These are phyloP conservation scores for Puccinia novopanici DNA, from an alignment of 1,284 basidiomycete genomes.

Conservation along the genomic window DNA sequence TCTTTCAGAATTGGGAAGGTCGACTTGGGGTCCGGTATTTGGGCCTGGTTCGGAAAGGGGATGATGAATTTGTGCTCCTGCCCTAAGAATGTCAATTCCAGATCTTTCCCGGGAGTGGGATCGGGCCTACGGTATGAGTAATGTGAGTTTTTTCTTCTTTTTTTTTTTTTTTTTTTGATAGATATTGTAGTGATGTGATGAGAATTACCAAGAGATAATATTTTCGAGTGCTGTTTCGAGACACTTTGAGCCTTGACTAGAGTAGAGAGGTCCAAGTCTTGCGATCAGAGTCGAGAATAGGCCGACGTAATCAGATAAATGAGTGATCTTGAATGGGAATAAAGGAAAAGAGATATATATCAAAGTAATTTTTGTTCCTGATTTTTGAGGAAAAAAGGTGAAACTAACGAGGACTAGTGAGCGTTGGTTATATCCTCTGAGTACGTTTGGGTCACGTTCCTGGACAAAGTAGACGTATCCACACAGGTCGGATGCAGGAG, in stretches of 20 bases:
- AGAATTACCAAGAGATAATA: slow-evolving; percentile 30
- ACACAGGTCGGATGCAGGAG: slow-evolving; percentile 51
- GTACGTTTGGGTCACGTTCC: slow-evolving; percentile 55
- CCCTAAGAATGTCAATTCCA: slow-evolving; percentile 79
- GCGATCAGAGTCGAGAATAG: slow-evolving; percentile 35
- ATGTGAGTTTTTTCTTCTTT: background rate
- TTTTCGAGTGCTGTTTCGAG: slow-evolving; percentile 16
- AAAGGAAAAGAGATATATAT: background rate
- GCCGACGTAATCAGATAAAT: slow-evolving; percentile 39
- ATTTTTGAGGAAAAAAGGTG: background rate
- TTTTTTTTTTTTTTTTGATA: too few relatives aligned
- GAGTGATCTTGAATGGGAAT: slow-evolving; percentile 23
- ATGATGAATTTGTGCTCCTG: slow-evolving; percentile 72
- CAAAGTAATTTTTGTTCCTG: background rate
- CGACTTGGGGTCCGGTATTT: slow-evolving; percentile 64
- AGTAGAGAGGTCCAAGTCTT: slow-evolving; percentile 25
- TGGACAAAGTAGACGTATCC: slow-evolving; percentile 59
- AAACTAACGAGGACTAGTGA: slow-evolving; percentile 35
- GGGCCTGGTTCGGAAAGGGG: slow-evolving; percentile 72
- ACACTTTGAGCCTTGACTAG: slow-evolving; percentile 15
- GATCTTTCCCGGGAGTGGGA: slow-evolving; percentile 66
- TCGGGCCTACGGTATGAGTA: slow-evolving; percentile 21
- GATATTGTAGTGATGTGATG: too few relatives aligned
- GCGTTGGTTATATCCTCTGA: slow-evolving; percentile 57
- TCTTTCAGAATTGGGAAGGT: background rate